Conservation (phyloP, 768 basidiomycete species). For the Galerina sulciceps region DNA sequence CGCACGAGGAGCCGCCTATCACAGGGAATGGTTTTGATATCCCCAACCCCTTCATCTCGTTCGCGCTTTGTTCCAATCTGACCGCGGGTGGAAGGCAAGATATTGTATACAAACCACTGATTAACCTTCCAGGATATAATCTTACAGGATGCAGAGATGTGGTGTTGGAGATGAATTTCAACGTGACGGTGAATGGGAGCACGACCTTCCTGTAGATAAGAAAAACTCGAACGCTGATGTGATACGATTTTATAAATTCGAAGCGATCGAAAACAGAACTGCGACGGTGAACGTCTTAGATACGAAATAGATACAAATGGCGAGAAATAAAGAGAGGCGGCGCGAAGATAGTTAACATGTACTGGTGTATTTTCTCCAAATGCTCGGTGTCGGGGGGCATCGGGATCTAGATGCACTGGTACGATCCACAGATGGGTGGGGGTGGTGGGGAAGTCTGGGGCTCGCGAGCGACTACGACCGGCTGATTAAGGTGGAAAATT, state of each 20-base stretch:
- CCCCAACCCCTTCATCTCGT: background rate
- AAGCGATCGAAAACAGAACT: too few species aligned
- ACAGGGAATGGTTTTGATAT: background rate
- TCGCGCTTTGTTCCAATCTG: slow-evolving; percentile 3
- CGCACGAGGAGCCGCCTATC: background rate
- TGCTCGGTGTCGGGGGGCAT: too few species aligned
- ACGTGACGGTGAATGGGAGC: background rate
- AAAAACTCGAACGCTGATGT: background rate
- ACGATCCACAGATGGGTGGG: too few species aligned
- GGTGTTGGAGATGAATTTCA: slow-evolving; percentile 2
- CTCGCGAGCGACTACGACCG: too few species aligned
- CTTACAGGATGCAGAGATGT: background rate
- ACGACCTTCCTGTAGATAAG: background rate
- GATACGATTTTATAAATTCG: background rate
- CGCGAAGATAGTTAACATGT: too few species aligned
- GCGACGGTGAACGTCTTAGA: too few species aligned
- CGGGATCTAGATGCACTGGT: too few species aligned
- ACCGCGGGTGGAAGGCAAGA: slow-evolving; percentile 7
- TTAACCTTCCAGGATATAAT: background rate
- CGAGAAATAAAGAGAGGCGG: too few species aligned
- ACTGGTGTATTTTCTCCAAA: too few species aligned
- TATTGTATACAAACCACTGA: slow-evolving; percentile 1
- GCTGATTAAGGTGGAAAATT: too few species aligned
- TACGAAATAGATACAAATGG: too few species aligned
- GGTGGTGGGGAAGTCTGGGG: too few species aligned